Base-by-base conservation (phyloP, 2,329 filamentous ascomycete genomes). In the Pyricularia pennisetigena region DNA sequence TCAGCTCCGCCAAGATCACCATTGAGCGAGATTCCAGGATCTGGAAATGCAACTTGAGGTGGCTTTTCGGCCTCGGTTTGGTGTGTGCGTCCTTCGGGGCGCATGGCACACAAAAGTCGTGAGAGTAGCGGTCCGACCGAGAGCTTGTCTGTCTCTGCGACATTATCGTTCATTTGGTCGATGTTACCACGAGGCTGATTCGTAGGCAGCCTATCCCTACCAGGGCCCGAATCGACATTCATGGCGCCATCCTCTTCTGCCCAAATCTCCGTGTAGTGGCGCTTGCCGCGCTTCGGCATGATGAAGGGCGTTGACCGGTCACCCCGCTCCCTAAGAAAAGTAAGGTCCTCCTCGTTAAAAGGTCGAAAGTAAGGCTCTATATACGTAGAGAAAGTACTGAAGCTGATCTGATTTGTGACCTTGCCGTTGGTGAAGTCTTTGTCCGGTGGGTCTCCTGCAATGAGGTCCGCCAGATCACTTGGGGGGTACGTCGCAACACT, bases 341-440 rank as follows among this genome's bases (percentile, higher is more conserved):
- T 93, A 64, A 97, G 86, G 75, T 99, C 95, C 76, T 99, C 95
- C 75, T 99, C 95, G 0, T 90, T 92, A 73, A 97, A 90, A 0
- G 91, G 88, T 6, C 94, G 88, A 72, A 97, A 95, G 79, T 92
- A 98, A 0, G 94, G 92, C 71, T 99, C 95, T 68, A 96, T 86
- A 75, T 95, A 97, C 6, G 91, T 89, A n/a, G 91, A 90, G 78
- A 99, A 99, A 1, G 94, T 97, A 68, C 88, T 90, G 72, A 95
- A 95, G 76, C 91, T 94, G 77, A 98, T 95, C 81, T 99, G 95
- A 74, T 94, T 97, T 24, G 90, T 89, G 5, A 94, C 93, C 76
- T 98, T 99, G 41, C 93, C 90, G 75, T 88, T 97, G 76, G 92
- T 97, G 75, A 97, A 98, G 80, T 99, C 95, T 76, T 92, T 93